Percentiles rank a stretch among this genome's conserved stretches.
Conservation (phyloP, 805 yeast species). For the Lipomyces chichibuensis region DNA sequence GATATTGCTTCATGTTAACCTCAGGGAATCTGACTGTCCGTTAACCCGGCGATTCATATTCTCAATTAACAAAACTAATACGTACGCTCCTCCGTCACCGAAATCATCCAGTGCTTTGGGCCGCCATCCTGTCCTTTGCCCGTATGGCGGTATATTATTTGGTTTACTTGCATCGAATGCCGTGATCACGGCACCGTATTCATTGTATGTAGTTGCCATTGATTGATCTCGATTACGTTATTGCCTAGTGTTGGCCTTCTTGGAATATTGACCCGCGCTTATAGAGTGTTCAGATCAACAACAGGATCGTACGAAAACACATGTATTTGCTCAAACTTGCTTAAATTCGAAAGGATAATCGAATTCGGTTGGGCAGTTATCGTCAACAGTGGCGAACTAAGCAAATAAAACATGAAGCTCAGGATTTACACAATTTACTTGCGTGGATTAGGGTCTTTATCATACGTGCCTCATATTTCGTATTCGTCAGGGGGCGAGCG, state of each 20-base stretch:
- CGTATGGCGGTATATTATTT: conserved; percentile 37
- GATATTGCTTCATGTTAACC: conserved; percentile 44
- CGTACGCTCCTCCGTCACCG: conserved; percentile 45
- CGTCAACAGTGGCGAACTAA: too few species aligned
- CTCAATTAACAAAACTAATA: neutral
- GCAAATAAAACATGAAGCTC: too few species aligned
- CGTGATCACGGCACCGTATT: conserved; percentile 21
- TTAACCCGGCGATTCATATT: neutral
- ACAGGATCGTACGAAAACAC: neutral
- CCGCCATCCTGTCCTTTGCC: conserved; percentile 39
- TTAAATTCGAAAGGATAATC: neutral
- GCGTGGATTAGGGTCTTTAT: neutral
- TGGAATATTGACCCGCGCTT: neutral
- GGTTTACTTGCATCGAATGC: neutral
- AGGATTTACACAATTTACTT: neutral
- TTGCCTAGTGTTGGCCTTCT: neutral
- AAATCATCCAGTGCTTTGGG: conserved; percentile 40
- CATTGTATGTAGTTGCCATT: conserved; percentile 17
- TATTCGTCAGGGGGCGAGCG: neutral
- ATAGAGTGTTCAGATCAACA: neutral
- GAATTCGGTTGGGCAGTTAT: neutral
- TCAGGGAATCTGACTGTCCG: conserved; percentile 39
- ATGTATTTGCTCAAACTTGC: neutral
- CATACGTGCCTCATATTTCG: neutral
- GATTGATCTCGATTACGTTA: neutral